Percentiles rank a stretch among this genome's conserved stretches.
Evolutionary conservation across 352 stramenopile species (phyloP).

Genomic region (Phytophthora palmivora): DNA sequence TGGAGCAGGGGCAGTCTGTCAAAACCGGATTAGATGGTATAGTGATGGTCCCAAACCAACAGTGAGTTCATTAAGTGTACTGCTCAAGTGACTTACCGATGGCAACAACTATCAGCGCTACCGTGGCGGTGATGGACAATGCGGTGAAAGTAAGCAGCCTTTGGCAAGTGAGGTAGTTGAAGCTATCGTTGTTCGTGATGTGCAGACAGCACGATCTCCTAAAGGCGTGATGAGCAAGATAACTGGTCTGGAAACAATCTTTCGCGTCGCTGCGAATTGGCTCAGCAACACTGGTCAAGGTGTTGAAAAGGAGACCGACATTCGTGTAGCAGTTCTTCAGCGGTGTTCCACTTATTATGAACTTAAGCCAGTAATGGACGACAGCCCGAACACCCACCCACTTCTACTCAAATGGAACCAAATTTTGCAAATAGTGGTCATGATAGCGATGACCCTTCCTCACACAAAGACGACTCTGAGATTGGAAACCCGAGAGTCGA

Average conservation of each 20-base stretch:
- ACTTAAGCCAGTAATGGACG: constrained; percentile 1
- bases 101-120: constrained; percentile 6
- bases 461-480: neutral
- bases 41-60: constrained; percentile 6
- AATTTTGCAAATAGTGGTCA: neutral
- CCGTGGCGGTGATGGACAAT: neutral
- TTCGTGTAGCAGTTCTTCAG: neutral
- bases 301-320: neutral
- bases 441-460: neutral
- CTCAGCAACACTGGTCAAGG: constrained; percentile 4
- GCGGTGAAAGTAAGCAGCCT: constrained; percentile 1
- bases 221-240: constrained; percentile 14
- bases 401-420: neutral
- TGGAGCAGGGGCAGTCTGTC: no score
- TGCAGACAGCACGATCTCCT: neutral
- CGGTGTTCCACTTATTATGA: constrained; percentile 1
- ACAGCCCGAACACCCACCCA: neutral
- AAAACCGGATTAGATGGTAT: constrained; percentile 3
- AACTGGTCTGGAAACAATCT: constrained; percentile 4
- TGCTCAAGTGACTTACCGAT: constrained; percentile 12
- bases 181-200: neutral
- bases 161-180: constrained; percentile 1
- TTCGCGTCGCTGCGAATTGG: constrained; percentile 5
- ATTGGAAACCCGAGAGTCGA: no score
- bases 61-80: constrained; percentile 4